phyloP scores from a whole-genome alignment of 1,284 basidiomycete species.

The Ceratobasidium sp. region DNA sequence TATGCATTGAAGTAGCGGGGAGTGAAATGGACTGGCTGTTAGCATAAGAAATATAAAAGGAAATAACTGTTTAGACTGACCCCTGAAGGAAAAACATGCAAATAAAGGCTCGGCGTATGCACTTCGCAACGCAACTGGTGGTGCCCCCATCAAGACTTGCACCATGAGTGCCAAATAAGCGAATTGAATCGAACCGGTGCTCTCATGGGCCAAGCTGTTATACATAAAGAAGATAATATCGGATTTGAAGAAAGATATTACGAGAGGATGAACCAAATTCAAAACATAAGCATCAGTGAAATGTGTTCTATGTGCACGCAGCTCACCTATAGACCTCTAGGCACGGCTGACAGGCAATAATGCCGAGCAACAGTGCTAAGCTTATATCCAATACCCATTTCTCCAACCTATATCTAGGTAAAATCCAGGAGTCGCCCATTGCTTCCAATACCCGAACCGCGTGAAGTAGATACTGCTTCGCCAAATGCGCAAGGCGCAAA shows the following conservation, averaged over 20 bases:
- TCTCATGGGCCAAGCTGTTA: background rate
- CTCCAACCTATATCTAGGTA: too few relatives aligned
- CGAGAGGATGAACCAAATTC: too few relatives aligned
- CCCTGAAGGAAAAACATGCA: slow-evolving; percentile 82
- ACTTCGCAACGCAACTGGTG: slow-evolving; percentile 76
- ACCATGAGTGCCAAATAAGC: slow-evolving; percentile 75
- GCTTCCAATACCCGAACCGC: background rate
- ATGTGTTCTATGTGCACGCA: too few relatives aligned
- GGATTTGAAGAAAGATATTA: too few relatives aligned
- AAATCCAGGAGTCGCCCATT: background rate
- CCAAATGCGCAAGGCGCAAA: slow-evolving; percentile 60
- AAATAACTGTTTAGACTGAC: slow-evolving; percentile 56
- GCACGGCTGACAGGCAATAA: slow-evolving; percentile 13
- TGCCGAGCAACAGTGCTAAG: background rate
- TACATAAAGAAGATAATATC: too few relatives aligned
- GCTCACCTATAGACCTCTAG: slow-evolving; percentile 69
- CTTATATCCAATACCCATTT: too few relatives aligned
- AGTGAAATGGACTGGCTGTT: too few relatives aligned
- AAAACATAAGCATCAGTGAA: too few relatives aligned
- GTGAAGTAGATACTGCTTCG: slow-evolving; percentile 6
- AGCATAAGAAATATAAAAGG: too few relatives aligned
- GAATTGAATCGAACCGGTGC: slow-evolving; percentile 62
- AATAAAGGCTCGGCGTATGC: slow-evolving; percentile 90
- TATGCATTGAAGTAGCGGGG: slow-evolving; percentile 53
- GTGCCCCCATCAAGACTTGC: slow-evolving; percentile 86